phyloP scores from a whole-genome alignment of 371 early-diverging fungal species.

The Blastocladiella emersonii region DNA sequence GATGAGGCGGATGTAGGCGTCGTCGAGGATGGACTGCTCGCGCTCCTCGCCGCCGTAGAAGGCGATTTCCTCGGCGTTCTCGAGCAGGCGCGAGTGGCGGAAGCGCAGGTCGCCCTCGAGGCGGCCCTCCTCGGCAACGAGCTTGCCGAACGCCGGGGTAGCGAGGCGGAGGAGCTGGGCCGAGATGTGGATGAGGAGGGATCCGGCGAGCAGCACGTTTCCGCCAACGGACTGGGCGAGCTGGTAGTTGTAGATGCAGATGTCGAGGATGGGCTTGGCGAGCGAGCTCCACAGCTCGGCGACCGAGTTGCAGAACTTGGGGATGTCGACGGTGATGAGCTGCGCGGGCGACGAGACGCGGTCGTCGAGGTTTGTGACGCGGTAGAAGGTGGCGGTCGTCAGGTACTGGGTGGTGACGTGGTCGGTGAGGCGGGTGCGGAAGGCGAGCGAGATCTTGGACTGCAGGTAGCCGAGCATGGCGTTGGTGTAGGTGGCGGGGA shows the following conservation, averaged over 20 bases:
- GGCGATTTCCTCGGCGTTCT: slow-evolving; percentile 27
- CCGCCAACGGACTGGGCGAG: slow-evolving; percentile 28
- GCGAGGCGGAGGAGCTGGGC: slow-evolving; percentile 24
- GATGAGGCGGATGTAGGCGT: slow-evolving; percentile 57
- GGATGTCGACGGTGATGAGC: slow-evolving; percentile 35
- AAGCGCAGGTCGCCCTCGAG: slow-evolving; percentile 16
- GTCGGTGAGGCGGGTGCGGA: slow-evolving; percentile 66
- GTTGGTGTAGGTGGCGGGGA: slow-evolving; percentile 93
- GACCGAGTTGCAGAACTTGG: slow-evolving; percentile 26
- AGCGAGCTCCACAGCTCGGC: slow-evolving; percentile 32
- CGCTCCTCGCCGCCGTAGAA: slow-evolving; percentile 32
- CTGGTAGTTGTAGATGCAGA: slow-evolving; percentile 37
- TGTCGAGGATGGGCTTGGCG: slow-evolving; percentile 36
- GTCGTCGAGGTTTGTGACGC: slow-evolving; percentile 33
- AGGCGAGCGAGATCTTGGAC: slow-evolving; percentile 69
- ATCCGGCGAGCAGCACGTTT: slow-evolving; percentile 22
- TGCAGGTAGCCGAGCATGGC: slow-evolving; percentile 47
- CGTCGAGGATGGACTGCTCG: slow-evolving; percentile 43
- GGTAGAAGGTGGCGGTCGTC: slow-evolving; percentile 25
- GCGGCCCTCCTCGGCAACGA: slow-evolving; percentile 30
- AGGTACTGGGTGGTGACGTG: slow-evolving; percentile 64
- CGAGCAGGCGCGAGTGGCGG: neutral
- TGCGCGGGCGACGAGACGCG: slow-evolving; percentile 32
- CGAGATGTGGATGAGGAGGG: slow-evolving; percentile 22
- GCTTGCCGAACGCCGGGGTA: slow-evolving; percentile 34